Conservation (phyloP, 202 grass and related monocot genomes). For the Saccharum hybrid region DNA sequence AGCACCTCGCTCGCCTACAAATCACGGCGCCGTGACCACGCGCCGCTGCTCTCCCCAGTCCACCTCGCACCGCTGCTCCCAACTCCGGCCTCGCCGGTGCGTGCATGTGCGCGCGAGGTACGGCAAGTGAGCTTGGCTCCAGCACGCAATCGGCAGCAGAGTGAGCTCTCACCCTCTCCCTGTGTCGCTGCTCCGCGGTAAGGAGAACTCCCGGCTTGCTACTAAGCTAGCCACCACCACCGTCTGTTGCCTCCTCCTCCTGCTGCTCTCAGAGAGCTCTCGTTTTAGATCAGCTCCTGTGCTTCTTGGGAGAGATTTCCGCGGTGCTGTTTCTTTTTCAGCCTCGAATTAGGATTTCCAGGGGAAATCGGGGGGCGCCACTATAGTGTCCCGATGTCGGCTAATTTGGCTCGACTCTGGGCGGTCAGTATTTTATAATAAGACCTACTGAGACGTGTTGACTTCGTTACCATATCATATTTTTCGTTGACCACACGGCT, state of each 20-base stretch:
- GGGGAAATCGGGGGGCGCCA: neutral
- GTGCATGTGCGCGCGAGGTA: neutral
- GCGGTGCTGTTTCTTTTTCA: neutral
- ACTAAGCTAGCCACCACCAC: neutral
- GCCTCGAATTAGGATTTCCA: neutral
- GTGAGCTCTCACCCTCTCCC: conserved; percentile 8
- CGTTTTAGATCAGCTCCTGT: conserved; percentile 3
- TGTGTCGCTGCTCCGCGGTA: conserved; percentile 26
- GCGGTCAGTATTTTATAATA: conserved; percentile 8
- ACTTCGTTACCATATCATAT: conserved; percentile 16
- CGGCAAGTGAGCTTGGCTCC: conserved; percentile 4
- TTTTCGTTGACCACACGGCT: neutral
- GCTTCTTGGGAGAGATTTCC: conserved; percentile 13
- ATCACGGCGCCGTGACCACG: neutral
- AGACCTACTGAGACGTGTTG: conserved; percentile 27
- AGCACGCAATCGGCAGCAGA: neutral
- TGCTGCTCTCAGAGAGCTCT: neutral
- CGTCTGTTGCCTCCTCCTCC: neutral
- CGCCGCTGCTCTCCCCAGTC: conserved; percentile 1
- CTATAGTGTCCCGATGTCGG: neutral
- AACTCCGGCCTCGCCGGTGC: neutral
- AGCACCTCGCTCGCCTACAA: neutral
- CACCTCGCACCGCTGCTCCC: neutral
- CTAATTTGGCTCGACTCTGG: neutral
- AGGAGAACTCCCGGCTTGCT: neutral